Conservation (phyloP, 495 filamentous ascomycete genomes). For the Xylaria venustula region DNA sequence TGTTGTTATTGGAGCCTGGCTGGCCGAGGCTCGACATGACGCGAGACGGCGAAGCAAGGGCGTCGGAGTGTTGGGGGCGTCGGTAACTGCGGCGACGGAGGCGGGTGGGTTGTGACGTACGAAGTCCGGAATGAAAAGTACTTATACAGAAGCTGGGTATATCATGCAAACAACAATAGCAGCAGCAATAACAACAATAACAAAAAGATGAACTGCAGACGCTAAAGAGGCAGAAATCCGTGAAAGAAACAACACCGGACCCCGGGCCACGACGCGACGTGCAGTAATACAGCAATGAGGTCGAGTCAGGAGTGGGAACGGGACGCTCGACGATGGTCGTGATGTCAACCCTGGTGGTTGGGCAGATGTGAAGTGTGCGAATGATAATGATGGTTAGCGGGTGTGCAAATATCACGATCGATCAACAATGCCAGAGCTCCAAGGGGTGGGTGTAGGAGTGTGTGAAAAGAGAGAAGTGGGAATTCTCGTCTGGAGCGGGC, state of each 20-base stretch:
- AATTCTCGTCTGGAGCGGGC: slow-evolving; percentile 8
- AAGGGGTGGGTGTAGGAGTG: slow-evolving; percentile 18
- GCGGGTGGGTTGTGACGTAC: neutral
- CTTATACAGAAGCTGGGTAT: slow-evolving; percentile 3
- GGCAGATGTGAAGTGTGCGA: slow-evolving; percentile 24
- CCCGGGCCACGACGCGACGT: too few species aligned
- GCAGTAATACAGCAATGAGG: slow-evolving; percentile 6
- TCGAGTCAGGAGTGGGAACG: slow-evolving; percentile 4
- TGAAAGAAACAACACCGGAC: too few species aligned
- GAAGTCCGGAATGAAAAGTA: slow-evolving; percentile 11
- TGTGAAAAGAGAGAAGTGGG: slow-evolving; percentile 16
- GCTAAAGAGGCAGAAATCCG: too few species aligned
- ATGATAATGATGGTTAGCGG: slow-evolving; percentile 24
- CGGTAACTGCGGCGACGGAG: neutral
- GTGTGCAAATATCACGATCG: slow-evolving; percentile 36
- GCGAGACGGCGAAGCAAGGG: slow-evolving; percentile 12
- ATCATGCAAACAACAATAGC: slow-evolving; percentile 20
- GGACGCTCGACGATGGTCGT: slow-evolving; percentile 18
- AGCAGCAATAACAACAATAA: slow-evolving; percentile 14
- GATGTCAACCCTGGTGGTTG: slow-evolving; percentile 34
- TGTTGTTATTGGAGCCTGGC: slow-evolving; percentile 33
- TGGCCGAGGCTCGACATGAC: slow-evolving; percentile 38
- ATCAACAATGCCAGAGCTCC: slow-evolving; percentile 30
- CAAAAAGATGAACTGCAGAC: neutral
- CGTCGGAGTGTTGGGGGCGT: slow-evolving; percentile 10